Evolutionary conservation across 139 green algal genomes (phyloP), one percentile per base, ranked within the genome.

Genomic region (Chlorella sp.): DNA sequence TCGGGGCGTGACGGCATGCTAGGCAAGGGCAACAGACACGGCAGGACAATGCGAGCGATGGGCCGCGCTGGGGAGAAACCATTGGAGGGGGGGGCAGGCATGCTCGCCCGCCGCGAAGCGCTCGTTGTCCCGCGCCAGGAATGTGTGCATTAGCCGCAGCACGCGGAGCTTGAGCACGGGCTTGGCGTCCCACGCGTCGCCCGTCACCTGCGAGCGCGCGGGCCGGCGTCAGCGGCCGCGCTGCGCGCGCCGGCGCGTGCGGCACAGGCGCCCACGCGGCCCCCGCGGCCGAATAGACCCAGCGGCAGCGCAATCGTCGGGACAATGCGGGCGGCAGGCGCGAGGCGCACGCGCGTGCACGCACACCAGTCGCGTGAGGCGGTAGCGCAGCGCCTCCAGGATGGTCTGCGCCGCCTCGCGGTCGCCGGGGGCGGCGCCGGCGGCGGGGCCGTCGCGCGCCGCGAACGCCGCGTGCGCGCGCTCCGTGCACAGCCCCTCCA

Each of bases 291-390:
- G n/a, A n/a, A n/a, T n/a, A n/a, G n/a, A n/a, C n/a, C n/a, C n/a
- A n/a, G n/a, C n/a, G n/a, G n/a, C n/a, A n/a, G n/a, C n/a, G n/a
- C n/a, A n/a, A n/a, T n/a, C n/a, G n/a, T n/a, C n/a, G n/a, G n/a
- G n/a, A n/a, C n/a, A n/a, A n/a, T n/a, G n/a, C n/a, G n/a, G n/a
- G n/a, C n/a, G n/a, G n/a, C n/a, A n/a, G n/a, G n/a, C n/a, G n/a
- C n/a, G n/a, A n/a, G n/a, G n/a, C n/a, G n/a, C n/a, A 19, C 55
- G n/a, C 62, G 3, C 21, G 27, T 36, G 41, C 25, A 7, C 5
- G 29, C 72, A 56, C 73, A 79, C 68, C 58, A 83, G 61, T 60
- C 77, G 77, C 8, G 50, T 76, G 31, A 83, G 48, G 45, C 77
- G 67, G 61, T 83, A 83, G 27, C 77, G 64, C 38, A 83, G 77